A percentile compares a stretch with the other conserved stretches of the same genome.
phyloP scores from a whole-genome alignment of 176 grass and related monocot species.

The Rhynchospora tenuis region DNA sequence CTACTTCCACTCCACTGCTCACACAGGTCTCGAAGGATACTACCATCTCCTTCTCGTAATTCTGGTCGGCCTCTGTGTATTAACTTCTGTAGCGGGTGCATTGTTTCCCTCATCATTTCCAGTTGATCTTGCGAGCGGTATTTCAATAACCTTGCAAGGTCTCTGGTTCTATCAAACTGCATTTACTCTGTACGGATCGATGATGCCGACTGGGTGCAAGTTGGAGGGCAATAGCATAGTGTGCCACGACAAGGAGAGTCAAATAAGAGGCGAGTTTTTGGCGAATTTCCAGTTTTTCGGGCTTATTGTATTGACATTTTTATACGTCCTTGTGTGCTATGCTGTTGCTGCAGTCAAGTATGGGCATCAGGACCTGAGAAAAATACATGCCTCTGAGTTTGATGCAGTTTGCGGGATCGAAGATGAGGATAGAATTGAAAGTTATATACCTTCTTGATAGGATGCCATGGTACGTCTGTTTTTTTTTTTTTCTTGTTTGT shows the following conservation, averaged over 20 bases:
- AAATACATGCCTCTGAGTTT: slow-evolving; percentile 22
- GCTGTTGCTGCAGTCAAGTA: slow-evolving; percentile 31
- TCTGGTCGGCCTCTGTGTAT: slow-evolving; percentile 55
- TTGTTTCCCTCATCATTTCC: slow-evolving; percentile 63
- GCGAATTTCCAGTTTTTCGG: slow-evolving; percentile 66
- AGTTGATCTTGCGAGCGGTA: slow-evolving; percentile 38
- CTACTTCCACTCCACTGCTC: slow-evolving; percentile 88
- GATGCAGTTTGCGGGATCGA: slow-evolving; percentile 2
- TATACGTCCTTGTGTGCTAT: slow-evolving; percentile 42
- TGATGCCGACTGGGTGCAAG: slow-evolving; percentile 61
- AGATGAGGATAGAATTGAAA: background rate
- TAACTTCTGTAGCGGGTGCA: slow-evolving; percentile 41
- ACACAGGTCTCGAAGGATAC: slow-evolving; percentile 78
- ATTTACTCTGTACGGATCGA: slow-evolving; percentile 67
- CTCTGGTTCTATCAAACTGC: slow-evolving; percentile 99
- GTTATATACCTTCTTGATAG: background rate
- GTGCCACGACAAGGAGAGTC: slow-evolving; percentile 35
- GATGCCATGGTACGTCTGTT: background rate
- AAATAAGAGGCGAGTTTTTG: slow-evolving; percentile 59
- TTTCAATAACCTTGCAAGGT: slow-evolving; percentile 69
- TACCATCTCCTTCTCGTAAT: slow-evolving; percentile 86
- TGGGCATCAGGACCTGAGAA: slow-evolving; percentile 38
- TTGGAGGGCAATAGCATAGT: slow-evolving; percentile 36
- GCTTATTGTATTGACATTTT: slow-evolving; percentile 37
- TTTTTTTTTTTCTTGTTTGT: background rate